Percentiles rank a stretch among this genome's conserved stretches.
phyloP scores from a whole-genome alignment of 805 yeast species.

The Kodamaea neixiangensis region DNA sequence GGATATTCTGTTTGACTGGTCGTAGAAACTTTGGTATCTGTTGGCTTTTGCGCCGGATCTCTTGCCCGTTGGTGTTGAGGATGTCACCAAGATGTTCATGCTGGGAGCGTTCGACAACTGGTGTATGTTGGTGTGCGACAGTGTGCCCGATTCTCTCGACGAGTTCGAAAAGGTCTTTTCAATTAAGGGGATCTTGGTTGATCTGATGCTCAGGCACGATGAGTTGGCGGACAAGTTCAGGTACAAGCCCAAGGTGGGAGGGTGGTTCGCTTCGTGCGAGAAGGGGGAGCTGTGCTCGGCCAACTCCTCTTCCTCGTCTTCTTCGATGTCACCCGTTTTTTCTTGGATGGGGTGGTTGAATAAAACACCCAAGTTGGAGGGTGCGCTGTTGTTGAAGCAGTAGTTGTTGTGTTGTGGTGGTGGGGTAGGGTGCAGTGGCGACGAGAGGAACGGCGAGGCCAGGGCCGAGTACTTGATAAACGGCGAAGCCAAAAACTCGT shows the following conservation, averaged over 20 bases:
- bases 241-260: slow-evolving; percentile 1
- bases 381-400: slow-evolving; percentile 9
- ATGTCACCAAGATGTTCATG: slow-evolving; percentile 4
- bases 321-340: slow-evolving; percentile 19
- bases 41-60: slow-evolving; percentile 46
- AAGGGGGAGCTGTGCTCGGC: slow-evolving; percentile 8
- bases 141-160: slow-evolving; percentile 28
- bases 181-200: slow-evolving; percentile 17
- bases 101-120: slow-evolving; percentile 4
- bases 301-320: slow-evolving; percentile 18
- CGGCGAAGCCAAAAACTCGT: slow-evolving; percentile 35
- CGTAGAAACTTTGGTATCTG: slow-evolving; percentile 50
- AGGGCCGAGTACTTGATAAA: slow-evolving; percentile 26
- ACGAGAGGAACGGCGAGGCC: slow-evolving; percentile 12
- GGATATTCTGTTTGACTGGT: slow-evolving; percentile 44
- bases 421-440: neutral
- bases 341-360: slow-evolving; percentile 36
- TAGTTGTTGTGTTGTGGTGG: slow-evolving; percentile 3
- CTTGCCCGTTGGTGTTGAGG: slow-evolving; percentile 24
- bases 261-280: slow-evolving; percentile 7
- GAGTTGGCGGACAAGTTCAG: slow-evolving; percentile 34
- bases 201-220: slow-evolving; percentile 33
- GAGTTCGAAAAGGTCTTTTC: slow-evolving; percentile 38
- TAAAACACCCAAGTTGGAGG: slow-evolving; percentile 15
- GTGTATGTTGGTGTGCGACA: neutral